Evolutionary conservation across 371 early-diverging fungal genomes (phyloP), one percentile per base, ranked within the genome.

Genomic region (Batrachochytrium dendrobatidis): DNA sequence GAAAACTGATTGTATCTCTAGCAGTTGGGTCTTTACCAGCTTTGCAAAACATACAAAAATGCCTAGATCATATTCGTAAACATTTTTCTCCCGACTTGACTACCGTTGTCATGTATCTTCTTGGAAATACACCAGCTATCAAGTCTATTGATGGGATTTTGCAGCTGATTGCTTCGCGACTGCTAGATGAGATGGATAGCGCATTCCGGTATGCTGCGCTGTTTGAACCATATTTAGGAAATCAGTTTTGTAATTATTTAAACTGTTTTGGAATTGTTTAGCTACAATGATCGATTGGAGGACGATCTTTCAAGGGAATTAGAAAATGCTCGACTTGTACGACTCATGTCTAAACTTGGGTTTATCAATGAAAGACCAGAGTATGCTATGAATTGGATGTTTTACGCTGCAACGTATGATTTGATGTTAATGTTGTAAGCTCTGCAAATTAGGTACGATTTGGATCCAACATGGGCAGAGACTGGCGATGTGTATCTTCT

Each of bases 321-420:
- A 51, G 89, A 93, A 71, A 97, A 95, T 66, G 90, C 90, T 26
- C 82, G 96, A 34, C 63, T 96, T 39, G 82, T 87, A 18, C 77
- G 92, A 26, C 66, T 96, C 46, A 48, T 95, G 55, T 81, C 83
- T 65, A 93, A 95, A 72, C 75, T 96, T 49, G 92, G 89, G 18
- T 92, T 92, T 67, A 89, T 97, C 62, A 92, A 91, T 63, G 98
- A 96, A 73, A 75, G 98, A 52, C 92, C 94, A 31, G 95, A 94
- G 86, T 87, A 79, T 20, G 49, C 46, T 3, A 3, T 5, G 12
- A 3, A 22, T 43, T 30, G 3, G 17, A 8, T 53, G 12, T 17
- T 33, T 6, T 26, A 32, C 45, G 4, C 7, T 25, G 33, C n/a
- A 39, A 39, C 39, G 26, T 24, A 50, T 24, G 12, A 8, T 24